Evolutionary conservation across 2,329 filamentous ascomycete species (phyloP).

Genomic region (Neofusicoccum sp.): DNA sequence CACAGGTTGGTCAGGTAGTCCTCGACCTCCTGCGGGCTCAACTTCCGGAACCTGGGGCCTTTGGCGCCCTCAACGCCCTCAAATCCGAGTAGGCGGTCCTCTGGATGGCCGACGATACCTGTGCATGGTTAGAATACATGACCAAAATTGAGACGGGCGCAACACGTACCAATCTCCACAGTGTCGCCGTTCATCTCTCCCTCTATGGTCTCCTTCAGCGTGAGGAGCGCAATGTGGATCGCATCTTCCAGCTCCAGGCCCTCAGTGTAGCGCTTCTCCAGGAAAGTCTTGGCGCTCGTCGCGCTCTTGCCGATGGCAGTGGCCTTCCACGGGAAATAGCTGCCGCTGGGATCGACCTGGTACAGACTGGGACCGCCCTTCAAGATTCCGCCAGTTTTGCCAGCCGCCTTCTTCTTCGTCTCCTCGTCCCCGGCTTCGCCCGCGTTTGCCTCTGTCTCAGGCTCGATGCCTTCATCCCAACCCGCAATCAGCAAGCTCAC

Average conservation of each 20-base stretch:
- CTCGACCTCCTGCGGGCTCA: conserved; percentile 97
- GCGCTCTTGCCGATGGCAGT: conserved; percentile 99
- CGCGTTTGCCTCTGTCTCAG: conserved; percentile 69
- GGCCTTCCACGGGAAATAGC: conserved; percentile 99
- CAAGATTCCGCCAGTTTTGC: conserved; percentile 92
- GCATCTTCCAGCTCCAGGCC: conserved; percentile 96
- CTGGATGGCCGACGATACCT: conserved; percentile 95
- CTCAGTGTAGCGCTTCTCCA: conserved; percentile 99
- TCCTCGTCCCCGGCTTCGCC: conserved; percentile 60
- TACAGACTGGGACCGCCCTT: conserved; percentile 98
- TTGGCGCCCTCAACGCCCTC: conserved; percentile 84
- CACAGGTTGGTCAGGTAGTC: conserved; percentile 98
- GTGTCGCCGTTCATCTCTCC: conserved; percentile 99
- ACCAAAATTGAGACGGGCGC: conserved; percentile 28
- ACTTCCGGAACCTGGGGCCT: conserved; percentile 87
- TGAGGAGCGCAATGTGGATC: conserved; percentile 95
- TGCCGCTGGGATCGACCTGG: conserved; percentile 98
- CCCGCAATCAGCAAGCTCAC: conserved; percentile 94
- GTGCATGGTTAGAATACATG: conserved; percentile 19
- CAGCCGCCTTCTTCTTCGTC: conserved; percentile 72
- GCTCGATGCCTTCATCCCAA: conserved; percentile 96
- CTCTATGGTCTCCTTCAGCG: conserved; percentile 98
- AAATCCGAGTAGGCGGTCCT: conserved; percentile 87
- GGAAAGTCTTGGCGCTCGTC: conserved; percentile 96
- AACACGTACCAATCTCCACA: conserved; percentile 83